phyloP scores from a whole-genome alignment of 2,329 filamentous ascomycete species.

The Microsporum audouinii region DNA sequence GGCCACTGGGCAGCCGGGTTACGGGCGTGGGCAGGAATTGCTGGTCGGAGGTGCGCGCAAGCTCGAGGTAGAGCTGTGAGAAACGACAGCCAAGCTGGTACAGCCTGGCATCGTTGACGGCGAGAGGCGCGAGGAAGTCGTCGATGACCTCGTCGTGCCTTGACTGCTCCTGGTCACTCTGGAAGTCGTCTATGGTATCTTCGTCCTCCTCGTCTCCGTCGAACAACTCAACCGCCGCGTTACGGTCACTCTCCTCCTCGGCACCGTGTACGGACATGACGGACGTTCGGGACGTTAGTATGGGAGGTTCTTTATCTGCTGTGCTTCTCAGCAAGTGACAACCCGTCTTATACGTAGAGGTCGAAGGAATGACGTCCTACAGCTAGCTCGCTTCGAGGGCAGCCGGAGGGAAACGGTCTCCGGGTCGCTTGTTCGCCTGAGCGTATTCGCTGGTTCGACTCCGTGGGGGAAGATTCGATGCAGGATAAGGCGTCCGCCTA shows the following conservation, averaged over 20 bases:
- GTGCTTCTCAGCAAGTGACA: too few relatives aligned
- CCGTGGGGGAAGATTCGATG: background rate
- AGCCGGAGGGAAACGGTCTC: background rate
- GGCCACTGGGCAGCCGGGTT: slow-evolving; percentile 38
- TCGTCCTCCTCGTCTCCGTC: slow-evolving; percentile 30
- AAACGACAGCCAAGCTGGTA: slow-evolving; percentile 38
- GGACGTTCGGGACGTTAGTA: background rate
- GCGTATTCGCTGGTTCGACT: background rate
- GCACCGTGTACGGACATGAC: slow-evolving; percentile 9
- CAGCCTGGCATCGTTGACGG: slow-evolving; percentile 32
- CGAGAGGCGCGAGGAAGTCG: slow-evolving; percentile 32
- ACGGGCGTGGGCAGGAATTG: slow-evolving; percentile 40
- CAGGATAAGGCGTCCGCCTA: background rate
- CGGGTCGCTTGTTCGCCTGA: background rate
- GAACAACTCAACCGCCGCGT: slow-evolving; percentile 11
- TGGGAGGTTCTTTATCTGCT: too few relatives aligned
- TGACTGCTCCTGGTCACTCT: slow-evolving; percentile 17
- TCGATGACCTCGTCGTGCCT: slow-evolving; percentile 28
- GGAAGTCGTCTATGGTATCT: slow-evolving; percentile 2
- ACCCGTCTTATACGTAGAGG: background rate
- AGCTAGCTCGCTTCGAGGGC: background rate
- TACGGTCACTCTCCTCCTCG: slow-evolving; percentile 6
- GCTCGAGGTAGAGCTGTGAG: slow-evolving; percentile 33
- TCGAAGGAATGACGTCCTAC: background rate
- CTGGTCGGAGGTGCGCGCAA: slow-evolving; percentile 35